phyloP scores from a whole-genome alignment of 2,329 filamentous ascomycete species.

The Botrytis paeoniae region DNA sequence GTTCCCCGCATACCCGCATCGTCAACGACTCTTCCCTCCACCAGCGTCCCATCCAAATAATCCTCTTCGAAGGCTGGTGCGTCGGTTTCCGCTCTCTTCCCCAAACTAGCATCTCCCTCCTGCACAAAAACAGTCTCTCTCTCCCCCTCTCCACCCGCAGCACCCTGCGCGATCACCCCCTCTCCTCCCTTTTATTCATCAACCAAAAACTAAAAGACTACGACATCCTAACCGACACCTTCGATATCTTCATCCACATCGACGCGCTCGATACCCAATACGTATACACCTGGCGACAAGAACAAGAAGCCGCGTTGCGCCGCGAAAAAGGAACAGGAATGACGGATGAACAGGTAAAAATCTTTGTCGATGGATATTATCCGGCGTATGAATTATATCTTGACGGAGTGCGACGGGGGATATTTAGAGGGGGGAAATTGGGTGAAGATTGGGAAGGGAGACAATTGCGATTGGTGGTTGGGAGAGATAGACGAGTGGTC shows the following conservation, averaged over 20 bases:
- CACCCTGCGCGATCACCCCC: slow-evolving; percentile 45
- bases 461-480: slow-evolving; percentile 50
- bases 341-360: slow-evolving; percentile 60
- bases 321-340: slow-evolving; percentile 58
- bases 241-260: slow-evolving; percentile 62
- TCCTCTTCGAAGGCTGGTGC: slow-evolving; percentile 73
- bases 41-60: slow-evolving; percentile 42
- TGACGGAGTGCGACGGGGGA: slow-evolving; percentile 47
- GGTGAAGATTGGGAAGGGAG: slow-evolving; percentile 39
- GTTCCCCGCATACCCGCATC: slow-evolving; percentile 50
- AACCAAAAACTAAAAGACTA: slow-evolving; percentile 58
- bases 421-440: slow-evolving; percentile 39
- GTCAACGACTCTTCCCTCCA: slow-evolving; percentile 39
- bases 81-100: slow-evolving; percentile 62
- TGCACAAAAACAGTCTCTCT: slow-evolving; percentile 37
- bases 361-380: slow-evolving; percentile 61
- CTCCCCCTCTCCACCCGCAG: slow-evolving; percentile 33
- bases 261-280: slow-evolving; percentile 60
- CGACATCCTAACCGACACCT: slow-evolving; percentile 55
- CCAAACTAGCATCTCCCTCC: slow-evolving; percentile 44
- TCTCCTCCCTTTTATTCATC: slow-evolving; percentile 55
- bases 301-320: slow-evolving; percentile 61
- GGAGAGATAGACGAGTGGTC: slow-evolving; percentile 45
- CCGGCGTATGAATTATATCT: slow-evolving; percentile 57
- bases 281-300: slow-evolving; percentile 65